These are phyloP conservation scores for Endoconidiophora polonica DNA, from an alignment of 2,329 filamentous ascomycete species.

Conservation along the genomic window DNA sequence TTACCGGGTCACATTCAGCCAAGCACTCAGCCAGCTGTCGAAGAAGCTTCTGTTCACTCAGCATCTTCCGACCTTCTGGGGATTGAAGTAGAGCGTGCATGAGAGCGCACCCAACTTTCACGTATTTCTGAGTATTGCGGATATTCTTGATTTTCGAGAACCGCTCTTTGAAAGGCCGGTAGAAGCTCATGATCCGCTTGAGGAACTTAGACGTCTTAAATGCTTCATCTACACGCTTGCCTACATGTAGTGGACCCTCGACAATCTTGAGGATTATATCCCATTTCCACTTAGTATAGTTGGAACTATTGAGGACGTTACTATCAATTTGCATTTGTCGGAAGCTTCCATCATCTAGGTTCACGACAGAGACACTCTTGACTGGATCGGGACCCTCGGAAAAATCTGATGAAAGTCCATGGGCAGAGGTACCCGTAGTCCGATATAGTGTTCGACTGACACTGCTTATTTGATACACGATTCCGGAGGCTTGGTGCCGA, in stretches of 20 bases:
- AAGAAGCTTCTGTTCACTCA: slow-evolving; percentile 82
- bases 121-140: slow-evolving; percentile 84
- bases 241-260: slow-evolving; percentile 78
- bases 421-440: slow-evolving; percentile 30
- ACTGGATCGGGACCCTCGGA: slow-evolving; percentile 40
- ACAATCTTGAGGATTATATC: slow-evolving; percentile 79
- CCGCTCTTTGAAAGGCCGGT: slow-evolving; percentile 89
- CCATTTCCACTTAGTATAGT: slow-evolving; percentile 96
- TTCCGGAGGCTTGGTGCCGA: slow-evolving; percentile 68
- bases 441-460: slow-evolving; percentile 85
- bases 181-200: slow-evolving; percentile 86
- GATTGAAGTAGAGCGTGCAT: slow-evolving; percentile 78
- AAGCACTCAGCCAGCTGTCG: slow-evolving; percentile 91
- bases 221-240: slow-evolving; percentile 84
- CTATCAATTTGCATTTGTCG: slow-evolving; percentile 56
- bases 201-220: slow-evolving; percentile 92
- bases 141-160: slow-evolving; percentile 85
- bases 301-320: slow-evolving; percentile 73
- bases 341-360: slow-evolving; percentile 42
- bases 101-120: slow-evolving; percentile 74
- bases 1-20: slow-evolving; percentile 80
- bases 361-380: slow-evolving; percentile 13
- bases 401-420: slow-evolving; percentile 16
- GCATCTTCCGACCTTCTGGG: slow-evolving; percentile 64
- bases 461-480: slow-evolving; percentile 95